A percentile compares a stretch with the other conserved stretches of the same genome.
Evolutionary conservation across 163 green algal species (phyloP).

Genomic region (Prototheca stagnorum): DNA sequence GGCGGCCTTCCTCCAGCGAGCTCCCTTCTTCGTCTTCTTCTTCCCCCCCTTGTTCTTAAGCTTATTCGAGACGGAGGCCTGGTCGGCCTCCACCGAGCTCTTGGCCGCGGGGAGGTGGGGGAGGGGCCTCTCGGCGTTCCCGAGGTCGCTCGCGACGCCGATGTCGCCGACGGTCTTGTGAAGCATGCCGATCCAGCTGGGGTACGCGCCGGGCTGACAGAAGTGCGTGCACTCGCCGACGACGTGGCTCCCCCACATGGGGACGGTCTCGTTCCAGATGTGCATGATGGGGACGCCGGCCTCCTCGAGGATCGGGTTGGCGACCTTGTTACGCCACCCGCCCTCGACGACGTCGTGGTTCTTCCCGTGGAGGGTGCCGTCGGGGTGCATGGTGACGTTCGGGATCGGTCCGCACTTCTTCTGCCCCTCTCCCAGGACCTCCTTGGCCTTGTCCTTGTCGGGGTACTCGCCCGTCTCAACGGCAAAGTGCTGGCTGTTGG

Average conservation of each 20-base stretch:
- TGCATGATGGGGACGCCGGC: not conserved
- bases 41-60: too few relatives aligned
- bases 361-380: not conserved
- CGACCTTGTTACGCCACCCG: slow-evolving; percentile 6
- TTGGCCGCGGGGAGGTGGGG: too few relatives aligned
- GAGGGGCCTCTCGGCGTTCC: too few relatives aligned
- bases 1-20: too few relatives aligned
- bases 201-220: slow-evolving; percentile 1
- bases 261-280: slow-evolving; percentile 4
- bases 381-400: not conserved
- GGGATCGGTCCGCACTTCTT: not conserved
- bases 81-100: too few relatives aligned
- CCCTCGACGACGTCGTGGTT: not conserved
- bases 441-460: not conserved
- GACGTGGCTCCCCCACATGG: not conserved
- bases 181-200: not conserved
- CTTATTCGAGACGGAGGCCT: too few relatives aligned
- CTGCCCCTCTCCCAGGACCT: not conserved
- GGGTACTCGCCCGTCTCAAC: slow-evolving; percentile 1
- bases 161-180: too few relatives aligned
- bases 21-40: too few relatives aligned
- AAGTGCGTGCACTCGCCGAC: slow-evolving; percentile 2
- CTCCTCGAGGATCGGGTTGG: not conserved
- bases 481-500: slow-evolving; percentile 2
- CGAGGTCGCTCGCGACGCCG: too few relatives aligned